Percentiles rank a stretch among this genome's conserved stretches.
Conservation (phyloP, 2,329 filamentous ascomycete species). For the Pseudocercospora vitis region DNA sequence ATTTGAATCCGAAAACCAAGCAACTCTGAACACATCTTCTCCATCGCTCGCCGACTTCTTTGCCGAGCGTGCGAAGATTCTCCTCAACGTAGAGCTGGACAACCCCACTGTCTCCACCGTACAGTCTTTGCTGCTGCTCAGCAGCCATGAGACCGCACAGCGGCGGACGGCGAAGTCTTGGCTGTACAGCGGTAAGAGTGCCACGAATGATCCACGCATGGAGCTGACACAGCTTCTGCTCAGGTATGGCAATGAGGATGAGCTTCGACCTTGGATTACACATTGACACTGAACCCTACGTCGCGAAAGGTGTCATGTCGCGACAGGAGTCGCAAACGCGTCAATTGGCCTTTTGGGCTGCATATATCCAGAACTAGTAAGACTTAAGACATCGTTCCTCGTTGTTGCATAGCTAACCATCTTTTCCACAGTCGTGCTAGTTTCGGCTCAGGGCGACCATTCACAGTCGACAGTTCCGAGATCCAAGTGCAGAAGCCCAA, state of each 20-base stretch:
- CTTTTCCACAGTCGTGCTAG: slow-evolving; percentile 40
- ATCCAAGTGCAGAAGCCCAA: slow-evolving; percentile 44
- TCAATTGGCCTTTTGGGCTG: slow-evolving; percentile 46
- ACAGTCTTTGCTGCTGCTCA: slow-evolving; percentile 49
- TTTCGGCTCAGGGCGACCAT: slow-evolving; percentile 47
- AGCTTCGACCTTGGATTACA: slow-evolving; percentile 49
- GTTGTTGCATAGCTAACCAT: not conserved
- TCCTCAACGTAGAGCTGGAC: slow-evolving; percentile 51
- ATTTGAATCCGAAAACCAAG: slow-evolving; percentile 40
- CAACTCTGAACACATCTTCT: slow-evolving; percentile 41
- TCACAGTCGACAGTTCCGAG: slow-evolving; percentile 44
- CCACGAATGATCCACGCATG: slow-evolving; percentile 14
- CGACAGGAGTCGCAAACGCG: slow-evolving; percentile 44
- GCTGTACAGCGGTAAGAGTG: slow-evolving; percentile 45
- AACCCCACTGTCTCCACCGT: slow-evolving; percentile 51
- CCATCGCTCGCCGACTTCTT: slow-evolving; percentile 44
- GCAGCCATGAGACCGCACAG: slow-evolving; percentile 47
- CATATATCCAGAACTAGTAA: slow-evolving; percentile 35
- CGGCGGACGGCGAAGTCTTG: slow-evolving; percentile 49
- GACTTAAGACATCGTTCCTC: not conserved
- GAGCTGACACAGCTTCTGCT: not conserved
- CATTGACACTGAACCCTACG: slow-evolving; percentile 43
- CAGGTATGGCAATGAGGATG: slow-evolving; percentile 49
- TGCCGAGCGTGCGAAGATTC: slow-evolving; percentile 46
- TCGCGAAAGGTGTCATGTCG: slow-evolving; percentile 43